Percentiles rank a stretch among this genome's conserved stretches.
Conservation (phyloP, 2,329 filamentous ascomycete species). For the Leptosphaerulina australis region DNA sequence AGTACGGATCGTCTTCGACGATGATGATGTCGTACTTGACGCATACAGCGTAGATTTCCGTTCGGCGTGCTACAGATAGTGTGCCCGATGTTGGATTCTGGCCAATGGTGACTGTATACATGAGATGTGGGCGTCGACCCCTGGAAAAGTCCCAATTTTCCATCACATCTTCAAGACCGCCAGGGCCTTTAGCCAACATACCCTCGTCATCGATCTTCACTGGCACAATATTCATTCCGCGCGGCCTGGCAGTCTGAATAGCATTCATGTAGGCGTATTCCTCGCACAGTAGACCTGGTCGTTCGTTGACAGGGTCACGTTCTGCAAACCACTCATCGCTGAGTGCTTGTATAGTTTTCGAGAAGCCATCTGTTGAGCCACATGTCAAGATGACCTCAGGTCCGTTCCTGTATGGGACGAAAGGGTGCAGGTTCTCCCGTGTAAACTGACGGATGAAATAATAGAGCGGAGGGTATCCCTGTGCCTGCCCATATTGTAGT, state of each 20-base stretch:
- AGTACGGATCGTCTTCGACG: conserved; percentile 93
- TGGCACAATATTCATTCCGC: conserved; percentile 73
- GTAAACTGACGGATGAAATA: conserved; percentile 81
- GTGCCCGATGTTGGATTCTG: conserved; percentile 87
- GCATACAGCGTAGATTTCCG: conserved; percentile 79
- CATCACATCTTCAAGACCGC: conserved; percentile 77
- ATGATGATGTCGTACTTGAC: conserved; percentile 88
- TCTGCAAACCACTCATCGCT: conserved; percentile 75
- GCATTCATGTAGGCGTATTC: conserved; percentile 82
- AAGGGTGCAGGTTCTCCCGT: conserved; percentile 76
- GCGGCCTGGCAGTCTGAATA: conserved; percentile 68
- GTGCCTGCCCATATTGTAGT: conserved; percentile 83
- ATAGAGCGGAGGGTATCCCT: conserved; percentile 79
- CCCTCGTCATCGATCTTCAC: conserved; percentile 80
- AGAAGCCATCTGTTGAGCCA: conserved; percentile 84
- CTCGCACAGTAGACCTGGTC: conserved; percentile 81
- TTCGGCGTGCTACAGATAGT: conserved; percentile 73
- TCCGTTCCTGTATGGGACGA: conserved; percentile 76
- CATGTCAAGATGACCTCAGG: conserved; percentile 80
- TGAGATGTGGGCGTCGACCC: conserved; percentile 78
- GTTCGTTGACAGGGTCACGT: conserved; percentile 68
- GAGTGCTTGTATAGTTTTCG: conserved; percentile 77
- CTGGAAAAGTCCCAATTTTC: conserved; percentile 78
- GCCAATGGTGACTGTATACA: conserved; percentile 92
- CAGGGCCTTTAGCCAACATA: conserved; percentile 75